Conservation (phyloP, 1,139 yeast genomes). For the Debaryomyces subglobosus region DNA sequence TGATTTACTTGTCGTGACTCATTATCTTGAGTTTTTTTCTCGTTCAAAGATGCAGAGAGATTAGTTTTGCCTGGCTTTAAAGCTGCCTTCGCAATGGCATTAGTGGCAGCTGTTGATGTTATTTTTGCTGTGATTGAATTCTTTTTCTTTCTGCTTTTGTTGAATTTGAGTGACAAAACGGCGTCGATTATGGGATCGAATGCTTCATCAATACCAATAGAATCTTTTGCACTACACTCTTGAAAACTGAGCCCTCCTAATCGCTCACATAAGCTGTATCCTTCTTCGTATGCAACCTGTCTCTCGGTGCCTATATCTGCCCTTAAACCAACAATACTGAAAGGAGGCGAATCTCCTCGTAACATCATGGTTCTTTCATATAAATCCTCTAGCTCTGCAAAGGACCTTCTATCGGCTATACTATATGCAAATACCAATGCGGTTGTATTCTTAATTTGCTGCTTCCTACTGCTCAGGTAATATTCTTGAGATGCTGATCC, state of each 20-base stretch:
- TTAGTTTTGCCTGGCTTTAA: neutral
- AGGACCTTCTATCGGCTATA: slow-evolving; percentile 29
- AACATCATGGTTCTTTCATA: slow-evolving; percentile 24
- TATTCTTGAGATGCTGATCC: slow-evolving; percentile 27
- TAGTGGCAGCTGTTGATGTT: neutral
- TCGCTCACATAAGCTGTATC: slow-evolving; percentile 26
- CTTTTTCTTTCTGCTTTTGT: neutral
- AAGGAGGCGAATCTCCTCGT: slow-evolving; percentile 29
- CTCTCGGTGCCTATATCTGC: slow-evolving; percentile 29
- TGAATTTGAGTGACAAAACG: slow-evolving; percentile 6
- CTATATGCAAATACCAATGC: slow-evolving; percentile 38
- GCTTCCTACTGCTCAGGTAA: slow-evolving; percentile 29
- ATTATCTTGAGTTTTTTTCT: neutral
- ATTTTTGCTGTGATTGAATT: neutral
- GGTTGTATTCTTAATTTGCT: slow-evolving; percentile 34
- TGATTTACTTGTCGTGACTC: neutral
- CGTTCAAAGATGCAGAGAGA: neutral
- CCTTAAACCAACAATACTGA: slow-evolving; percentile 38
- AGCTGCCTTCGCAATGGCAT: neutral
- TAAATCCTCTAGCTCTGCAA: slow-evolving; percentile 31
- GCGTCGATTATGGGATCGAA: slow-evolving; percentile 31
- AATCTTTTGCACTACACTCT: slow-evolving; percentile 34
- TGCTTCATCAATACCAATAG: slow-evolving; percentile 27
- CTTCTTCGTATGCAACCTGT: slow-evolving; percentile 34
- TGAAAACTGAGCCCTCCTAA: slow-evolving; percentile 31